Evolutionary conservation across 2,329 filamentous ascomycete genomes (phyloP).

Genomic region (Sclerotinia nivalis): DNA sequence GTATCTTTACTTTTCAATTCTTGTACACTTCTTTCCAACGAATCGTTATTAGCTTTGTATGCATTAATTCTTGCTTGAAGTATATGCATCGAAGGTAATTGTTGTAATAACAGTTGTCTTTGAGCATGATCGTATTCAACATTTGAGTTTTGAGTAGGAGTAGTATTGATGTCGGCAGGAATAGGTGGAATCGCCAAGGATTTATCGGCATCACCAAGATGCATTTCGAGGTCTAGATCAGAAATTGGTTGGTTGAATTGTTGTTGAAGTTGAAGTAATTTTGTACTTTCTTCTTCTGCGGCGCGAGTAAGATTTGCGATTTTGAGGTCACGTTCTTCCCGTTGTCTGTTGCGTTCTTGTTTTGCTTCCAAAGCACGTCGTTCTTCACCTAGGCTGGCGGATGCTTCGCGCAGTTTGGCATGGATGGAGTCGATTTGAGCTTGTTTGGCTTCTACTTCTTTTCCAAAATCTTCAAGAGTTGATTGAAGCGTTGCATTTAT

Average conservation of each 20-base stretch:
- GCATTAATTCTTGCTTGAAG: constrained; percentile 70
- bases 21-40: constrained; percentile 66
- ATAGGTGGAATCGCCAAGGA: constrained; percentile 34
- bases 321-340: constrained; percentile 66
- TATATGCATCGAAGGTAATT: constrained; percentile 58
- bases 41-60: constrained; percentile 67
- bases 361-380: constrained; percentile 72
- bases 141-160: constrained; percentile 43
- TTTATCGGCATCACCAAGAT: constrained; percentile 42
- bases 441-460: constrained; percentile 82
- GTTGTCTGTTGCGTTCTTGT: constrained; percentile 62
- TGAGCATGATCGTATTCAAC: constrained; percentile 46
- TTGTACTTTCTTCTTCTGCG: constrained; percentile 66
- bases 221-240: constrained; percentile 57
- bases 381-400: constrained; percentile 74
- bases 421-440: constrained; percentile 80
- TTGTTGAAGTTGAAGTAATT: constrained; percentile 51
- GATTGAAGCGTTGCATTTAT: constrained; percentile 81
- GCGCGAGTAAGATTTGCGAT: constrained; percentile 77
- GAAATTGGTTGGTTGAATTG: constrained; percentile 50
- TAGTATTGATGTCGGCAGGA: constrained; percentile 36
- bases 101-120: constrained; percentile 42
- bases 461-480: constrained; percentile 75
- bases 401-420: constrained; percentile 75
- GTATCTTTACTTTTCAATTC: constrained; percentile 76